phyloP scores from a whole-genome alignment of 2,329 filamentous ascomycete genomes.

The Podosphaera leucotricha region DNA sequence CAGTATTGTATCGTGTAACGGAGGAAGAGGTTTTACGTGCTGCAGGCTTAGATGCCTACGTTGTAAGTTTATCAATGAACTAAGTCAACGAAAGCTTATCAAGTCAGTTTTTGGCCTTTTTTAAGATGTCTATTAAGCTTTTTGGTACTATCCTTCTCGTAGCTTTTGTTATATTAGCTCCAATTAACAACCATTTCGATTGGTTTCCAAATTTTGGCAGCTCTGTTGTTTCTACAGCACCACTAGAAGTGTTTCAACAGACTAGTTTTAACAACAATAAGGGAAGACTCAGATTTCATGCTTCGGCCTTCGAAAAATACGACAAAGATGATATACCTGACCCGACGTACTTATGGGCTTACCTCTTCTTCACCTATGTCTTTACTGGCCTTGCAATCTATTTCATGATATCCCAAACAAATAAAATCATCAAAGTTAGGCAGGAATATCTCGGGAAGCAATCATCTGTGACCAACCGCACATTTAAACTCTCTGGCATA shows the following conservation, averaged over 20 bases:
- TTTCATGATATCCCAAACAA: constrained; percentile 61
- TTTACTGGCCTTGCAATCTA: constrained; percentile 69
- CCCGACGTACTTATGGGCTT: constrained; percentile 58
- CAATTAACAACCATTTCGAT: constrained; percentile 53
- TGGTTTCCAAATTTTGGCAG: constrained; percentile 10
- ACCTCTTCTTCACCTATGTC: constrained; percentile 82
- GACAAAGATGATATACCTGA: constrained; percentile 5
- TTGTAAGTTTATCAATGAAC: constrained; percentile 27
- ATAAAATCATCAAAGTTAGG: constrained; percentile 60
- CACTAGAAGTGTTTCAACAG: not conserved
- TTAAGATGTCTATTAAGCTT: constrained; percentile 81
- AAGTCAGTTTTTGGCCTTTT: constrained; percentile 61
- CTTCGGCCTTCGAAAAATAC: not conserved
- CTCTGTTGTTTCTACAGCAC: constrained; percentile 14
- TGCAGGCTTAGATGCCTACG: constrained; percentile 84
- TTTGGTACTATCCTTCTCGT: constrained; percentile 62
- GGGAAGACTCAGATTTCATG: not conserved
- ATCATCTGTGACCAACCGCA: constrained; percentile 86
- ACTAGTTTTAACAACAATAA: not conserved
- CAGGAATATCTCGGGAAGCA: constrained; percentile 86
- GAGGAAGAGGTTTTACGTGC: constrained; percentile 78
- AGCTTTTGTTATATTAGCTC: constrained; percentile 55
- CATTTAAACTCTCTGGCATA: constrained; percentile 75
- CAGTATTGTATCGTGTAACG: constrained; percentile 57
- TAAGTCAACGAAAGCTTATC: constrained; percentile 4